These are phyloP conservation scores for Coemansia sp. DNA, from an alignment of 192 early-diverging fungal genomes.

Conservation along the genomic window DNA sequence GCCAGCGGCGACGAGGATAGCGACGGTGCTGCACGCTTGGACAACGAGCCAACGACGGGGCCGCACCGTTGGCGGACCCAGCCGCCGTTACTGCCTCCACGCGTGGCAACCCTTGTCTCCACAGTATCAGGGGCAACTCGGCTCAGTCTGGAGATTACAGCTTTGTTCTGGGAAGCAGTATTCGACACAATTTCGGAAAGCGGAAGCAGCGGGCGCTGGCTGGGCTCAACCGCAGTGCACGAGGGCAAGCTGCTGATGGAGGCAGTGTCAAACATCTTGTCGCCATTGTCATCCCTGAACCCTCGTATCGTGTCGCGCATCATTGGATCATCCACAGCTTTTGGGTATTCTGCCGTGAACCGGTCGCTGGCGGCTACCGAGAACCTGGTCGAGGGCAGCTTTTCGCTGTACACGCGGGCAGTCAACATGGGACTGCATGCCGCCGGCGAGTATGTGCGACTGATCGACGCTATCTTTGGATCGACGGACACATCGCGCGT, in stretches of 20 bases:
- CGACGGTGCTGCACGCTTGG: slow-evolving; percentile 7
- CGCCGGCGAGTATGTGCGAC: slow-evolving; percentile 82
- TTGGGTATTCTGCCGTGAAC: slow-evolving; percentile 40
- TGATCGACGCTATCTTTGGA: slow-evolving; percentile 95
- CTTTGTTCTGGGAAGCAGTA: slow-evolving; percentile 49
- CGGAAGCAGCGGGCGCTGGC: slow-evolving; percentile 40
- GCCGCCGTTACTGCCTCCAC: slow-evolving; percentile 44
- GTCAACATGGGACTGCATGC: slow-evolving; percentile 66
- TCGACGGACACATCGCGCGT: slow-evolving; percentile 90
- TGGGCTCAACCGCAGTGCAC: slow-evolving; percentile 36
- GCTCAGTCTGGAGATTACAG: slow-evolving; percentile 46
- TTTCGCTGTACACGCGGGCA: slow-evolving; percentile 74
- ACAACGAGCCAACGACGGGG: slow-evolving; percentile 35
- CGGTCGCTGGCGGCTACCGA: slow-evolving; percentile 40
- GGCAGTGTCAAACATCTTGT: slow-evolving; percentile 24
- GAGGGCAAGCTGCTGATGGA: slow-evolving; percentile 32
- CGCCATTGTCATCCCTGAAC: slow-evolving; percentile 44
- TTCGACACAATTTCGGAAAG: slow-evolving; percentile 50
- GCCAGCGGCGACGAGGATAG: background rate
- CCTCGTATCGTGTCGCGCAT: slow-evolving; percentile 45
- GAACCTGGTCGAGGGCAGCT: slow-evolving; percentile 58
- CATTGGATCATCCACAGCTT: slow-evolving; percentile 30
- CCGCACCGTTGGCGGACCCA: slow-evolving; percentile 31
- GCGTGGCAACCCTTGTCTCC: slow-evolving; percentile 44
- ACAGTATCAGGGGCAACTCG: slow-evolving; percentile 41